Conservation (phyloP, 2,329 filamentous ascomycete species). For the Xylariaceae sp. region DNA sequence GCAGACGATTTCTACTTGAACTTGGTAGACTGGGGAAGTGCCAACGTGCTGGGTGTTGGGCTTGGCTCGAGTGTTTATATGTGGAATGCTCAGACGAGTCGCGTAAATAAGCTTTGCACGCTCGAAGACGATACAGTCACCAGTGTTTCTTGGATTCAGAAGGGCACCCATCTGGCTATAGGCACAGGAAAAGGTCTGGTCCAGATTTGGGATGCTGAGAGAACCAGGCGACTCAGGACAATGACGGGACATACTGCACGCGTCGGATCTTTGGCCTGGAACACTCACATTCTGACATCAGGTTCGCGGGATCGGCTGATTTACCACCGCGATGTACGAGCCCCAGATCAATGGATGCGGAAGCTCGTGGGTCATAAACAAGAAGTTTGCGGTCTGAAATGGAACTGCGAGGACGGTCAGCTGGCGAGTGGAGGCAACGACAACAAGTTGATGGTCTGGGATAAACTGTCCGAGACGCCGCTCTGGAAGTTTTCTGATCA, state of each 20-base stretch:
- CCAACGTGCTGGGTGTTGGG: conserved; percentile 89
- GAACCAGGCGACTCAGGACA: conserved; percentile 78
- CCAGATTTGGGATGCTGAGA: conserved; percentile 96
- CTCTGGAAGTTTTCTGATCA: conserved; percentile 94
- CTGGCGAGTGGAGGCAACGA: conserved; percentile 95
- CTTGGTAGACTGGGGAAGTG: conserved; percentile 94
- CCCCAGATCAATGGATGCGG: conserved; percentile 83
- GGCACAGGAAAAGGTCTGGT: conserved; percentile 93
- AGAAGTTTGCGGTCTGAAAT: conserved; percentile 93
- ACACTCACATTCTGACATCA: conserved; percentile 94
- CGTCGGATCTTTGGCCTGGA: conserved; percentile 94
- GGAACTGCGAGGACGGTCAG: conserved; percentile 95
- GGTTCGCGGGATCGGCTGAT: conserved; percentile 91
- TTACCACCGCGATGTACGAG: conserved; percentile 91
- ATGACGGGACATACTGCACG: conserved; percentile 96
- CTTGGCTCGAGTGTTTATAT: conserved; percentile 93
- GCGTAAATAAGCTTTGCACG: conserved; percentile 91
- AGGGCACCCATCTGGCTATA: conserved; percentile 92
- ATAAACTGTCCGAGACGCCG: conserved; percentile 88
- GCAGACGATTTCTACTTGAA: conserved; percentile 98
- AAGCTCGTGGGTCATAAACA: conserved; percentile 94
- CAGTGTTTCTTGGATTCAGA: conserved; percentile 97
- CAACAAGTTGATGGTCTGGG: conserved; percentile 99
- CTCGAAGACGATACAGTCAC: conserved; percentile 91
- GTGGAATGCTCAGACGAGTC: conserved; percentile 91